Evolutionary conservation across 805 yeast species (phyloP), one percentile per base, ranked within the genome.

Genomic region (Ogataea dorogensis): DNA sequence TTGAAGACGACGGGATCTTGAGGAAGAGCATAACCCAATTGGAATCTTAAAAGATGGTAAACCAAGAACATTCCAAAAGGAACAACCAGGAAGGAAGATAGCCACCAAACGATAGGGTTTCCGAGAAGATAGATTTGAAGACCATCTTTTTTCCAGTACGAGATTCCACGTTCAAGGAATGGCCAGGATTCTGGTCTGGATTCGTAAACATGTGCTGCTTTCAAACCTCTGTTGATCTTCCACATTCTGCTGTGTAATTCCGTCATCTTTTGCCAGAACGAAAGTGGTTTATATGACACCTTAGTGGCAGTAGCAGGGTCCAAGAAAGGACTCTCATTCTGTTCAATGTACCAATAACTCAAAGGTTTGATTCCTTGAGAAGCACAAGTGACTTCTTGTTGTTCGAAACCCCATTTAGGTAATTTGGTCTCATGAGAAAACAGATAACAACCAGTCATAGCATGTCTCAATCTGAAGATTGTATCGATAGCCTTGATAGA

Each of bases 351-450:
- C 91, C 91, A 85, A 46, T 75, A 67, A 22, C 79, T 67, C 50
- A 79, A 70, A 12, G 73, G 67, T 38, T 74, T 64, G 36, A 70
- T 67, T 59, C 89, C 93, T 49, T 77, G 82, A 13, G 73, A 60
- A 23, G 94, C 87, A 65, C 89, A 74, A 3, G 89, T 77, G 36
- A 85, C 94, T 65, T 85, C 95, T 59, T 81, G 89, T 61, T 85
- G 95, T 44, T 78, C 83, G 48, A 79, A 81, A 1, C 84, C 94
- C 89, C 93, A 84, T 34, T 75, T 76, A 43, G 95, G 95, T 52
- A 85, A 70, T 56, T 81, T 81, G 10, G 73, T 76, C 39, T 75
- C 81, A 47, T 78, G 82, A n/a, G 93, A 80, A 59, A 83, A 85
- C 50, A 85, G 64, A 54, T 77, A 79, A 63, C 86, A 74, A 38